Evolutionary conservation across 257 asterid genomes (phyloP), one percentile per base, ranked within the genome.

Genomic region (Coffea canephora): DNA sequence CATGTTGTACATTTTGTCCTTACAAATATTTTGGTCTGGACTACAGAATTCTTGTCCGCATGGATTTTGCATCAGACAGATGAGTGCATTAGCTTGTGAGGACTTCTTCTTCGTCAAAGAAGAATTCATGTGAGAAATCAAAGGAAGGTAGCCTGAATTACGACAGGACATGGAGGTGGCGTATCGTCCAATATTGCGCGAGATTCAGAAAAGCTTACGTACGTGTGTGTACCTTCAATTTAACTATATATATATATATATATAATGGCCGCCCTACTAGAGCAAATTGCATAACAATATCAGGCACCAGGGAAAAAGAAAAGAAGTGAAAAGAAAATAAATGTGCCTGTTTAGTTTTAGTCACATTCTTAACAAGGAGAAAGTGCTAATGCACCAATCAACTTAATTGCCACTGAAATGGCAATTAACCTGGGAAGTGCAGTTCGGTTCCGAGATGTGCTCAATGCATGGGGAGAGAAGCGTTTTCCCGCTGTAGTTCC

Each of bases 141-240:
- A 48, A 76, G 66, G 72, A 77, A 36, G 68, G 86, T 54, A 64
- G 90, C 97, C 95, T 94, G 97, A 87, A 94, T 92, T 64, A 92
- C 94, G 77, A 94, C 88, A 73, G 98, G 91, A 82, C 89, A 94
- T 39, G 97, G 97, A 80, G 98, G 97, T 6, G 97, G 97, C 98
- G 92, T 91, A 31, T 31, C 1, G 85, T 70, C 89, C 82, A 94
- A 83, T 46, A 77, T 86, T 62, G 94, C 94, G 82, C 98, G 96
- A 25, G 82, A 80, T 78, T 91, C 95, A 57, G 89, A 80, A 85
- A 91, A 94, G 77, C 88, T 85, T 87, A 31, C 34, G 34, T 31
- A 31, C 34, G 34, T 31, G 92, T 89, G 80, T 48, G 97, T 76
- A 94, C 97, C 98, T 94, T 85, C 83, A 31, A 31, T 31, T 31